Evolutionary conservation across 495 filamentous ascomycete genomes (phyloP), one percentile per base, ranked within the genome.

Genomic region (Pseudomonodictys pantanalensis): DNA sequence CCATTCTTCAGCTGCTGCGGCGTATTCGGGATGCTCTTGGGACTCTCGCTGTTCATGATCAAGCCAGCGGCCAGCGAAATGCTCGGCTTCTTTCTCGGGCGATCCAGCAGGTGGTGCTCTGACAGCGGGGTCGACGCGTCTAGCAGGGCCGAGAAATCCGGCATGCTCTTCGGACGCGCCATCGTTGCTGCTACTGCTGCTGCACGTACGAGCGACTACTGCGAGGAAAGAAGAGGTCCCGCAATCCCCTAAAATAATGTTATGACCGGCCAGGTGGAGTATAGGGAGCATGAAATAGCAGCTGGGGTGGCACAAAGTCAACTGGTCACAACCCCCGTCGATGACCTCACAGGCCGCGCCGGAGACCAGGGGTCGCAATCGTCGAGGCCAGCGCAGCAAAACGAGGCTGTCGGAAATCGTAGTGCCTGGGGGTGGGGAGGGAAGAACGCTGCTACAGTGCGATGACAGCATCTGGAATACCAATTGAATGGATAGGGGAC

Each of bases 141-240:
- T 3, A 63, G 41, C 26, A 63, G 47, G n/a, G 25, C 18, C 23
- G 52, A 38, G 53, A 63, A 63, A 24, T 63, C 60, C 20, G 60
- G 25, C 60, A 63, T 63, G 53, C 60, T 63, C 47, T 52, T 63
- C 9, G 60, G 60, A 2, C 60, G 52, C 24, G 60, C 22, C 51
- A 56, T 62, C 17, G 29, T 51, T 6, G 24, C 9, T n/a, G 23
- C n/a, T n/a, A n/a, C n/a, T 24, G 12, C n/a, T 42, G 24, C 6
- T 39, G 18, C 17, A 17, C 8, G 8, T 26, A 54, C 38, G 24
- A 56, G 46, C 39, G 53, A 33, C 38, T 23, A 6, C 6, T n/a
- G 28, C 22, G n/a, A 20, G 5, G 11, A 25, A 7, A 48, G 7
- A 12, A 23, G 17, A 12, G 17, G 11, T 35, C 15, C 22, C 15